Evolutionary conservation across 2,329 filamentous ascomycete genomes (phyloP), one percentile per base, ranked within the genome.

Genomic region (Immersiporthe knoxdaviesiana): DNA sequence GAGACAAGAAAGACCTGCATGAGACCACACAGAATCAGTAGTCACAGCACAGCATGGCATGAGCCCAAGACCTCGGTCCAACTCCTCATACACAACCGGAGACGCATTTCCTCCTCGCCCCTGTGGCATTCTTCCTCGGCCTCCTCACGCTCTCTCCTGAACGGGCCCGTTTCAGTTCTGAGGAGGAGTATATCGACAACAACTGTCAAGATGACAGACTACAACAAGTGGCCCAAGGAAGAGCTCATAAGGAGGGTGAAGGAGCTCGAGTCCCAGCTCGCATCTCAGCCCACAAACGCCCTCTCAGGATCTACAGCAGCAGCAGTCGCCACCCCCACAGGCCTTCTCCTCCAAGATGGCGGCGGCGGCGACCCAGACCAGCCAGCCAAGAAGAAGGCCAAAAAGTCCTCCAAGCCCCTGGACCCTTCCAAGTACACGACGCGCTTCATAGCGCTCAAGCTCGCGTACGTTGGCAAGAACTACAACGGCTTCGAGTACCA

Each of bases 401-500:
- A 81, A 39, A 85, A 84, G 74, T 77, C 78, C 62, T 86, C 81
- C 74, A 84, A 81, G 72, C 83, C 83, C 65, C 90, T 97, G 76
- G 93, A 98, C 77, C 89, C 92, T 0, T 89, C 89, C 18, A 91
- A 89, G 76, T 97, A 97, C 79, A 87, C 88, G 47, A 97, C 93
- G 1, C 89, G 96, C 61, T 89, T 91, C 71, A 92, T 99, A 72
- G 96, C 95, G 10, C 83, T 99, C 70, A 98, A 97, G 79, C 90
- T 99, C 72, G 94, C 96, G 52, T 99, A 99, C 78, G 82, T 98
- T 47, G 96, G 96, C 61, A 92, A 93, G 78, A 87, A 88, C 67
- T 99, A 98, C 79, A 95, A 96, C 79, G 96, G 96, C 1, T 97
- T 94, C 78, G 96, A 99, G 82, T 92, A 95, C 79, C 91, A 95